phyloP scores from a whole-genome alignment of 192 early-diverging fungal species.

The Coemansia sp. region DNA sequence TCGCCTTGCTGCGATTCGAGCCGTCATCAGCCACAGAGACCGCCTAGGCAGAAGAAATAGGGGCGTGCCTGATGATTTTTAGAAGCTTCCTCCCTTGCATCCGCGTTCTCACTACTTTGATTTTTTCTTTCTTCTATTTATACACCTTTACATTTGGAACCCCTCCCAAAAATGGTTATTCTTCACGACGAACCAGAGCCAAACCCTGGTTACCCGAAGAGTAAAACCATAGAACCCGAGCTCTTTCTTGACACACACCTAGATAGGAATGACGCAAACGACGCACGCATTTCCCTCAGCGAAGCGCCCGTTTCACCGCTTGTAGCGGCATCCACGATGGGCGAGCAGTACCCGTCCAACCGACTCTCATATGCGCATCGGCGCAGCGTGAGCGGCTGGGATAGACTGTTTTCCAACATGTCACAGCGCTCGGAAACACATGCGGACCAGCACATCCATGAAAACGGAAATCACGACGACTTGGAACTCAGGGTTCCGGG shows the following conservation, averaged over 20 bases:
- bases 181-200: not conserved
- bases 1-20: not conserved
- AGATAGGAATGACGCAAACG: not conserved
- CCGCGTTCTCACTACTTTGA: not conserved
- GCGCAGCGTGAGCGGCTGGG: slow-evolving; percentile 49
- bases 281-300: not conserved
- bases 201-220: not conserved
- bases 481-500: slow-evolving; percentile 34
- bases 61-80: no score
- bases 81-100: not conserved
- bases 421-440: slow-evolving; percentile 33
- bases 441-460: slow-evolving; percentile 18
- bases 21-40: no score
- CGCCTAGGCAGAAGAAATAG: no score
- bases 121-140: not conserved
- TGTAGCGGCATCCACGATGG: slow-evolving; percentile 23
- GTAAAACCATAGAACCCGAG: not conserved
- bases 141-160: not conserved
- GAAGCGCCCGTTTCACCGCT: slow-evolving; percentile 27
- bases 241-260: not conserved
- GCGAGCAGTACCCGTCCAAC: slow-evolving; percentile 28
- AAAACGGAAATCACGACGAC: not conserved
- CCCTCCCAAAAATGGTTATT: not conserved
- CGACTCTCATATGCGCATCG: slow-evolving; percentile 49
- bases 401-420: slow-evolving; percentile 41